Evolutionary conservation across 2,329 filamentous ascomycete genomes (phyloP).

Genomic region (Fusarium fujikuroi): DNA sequence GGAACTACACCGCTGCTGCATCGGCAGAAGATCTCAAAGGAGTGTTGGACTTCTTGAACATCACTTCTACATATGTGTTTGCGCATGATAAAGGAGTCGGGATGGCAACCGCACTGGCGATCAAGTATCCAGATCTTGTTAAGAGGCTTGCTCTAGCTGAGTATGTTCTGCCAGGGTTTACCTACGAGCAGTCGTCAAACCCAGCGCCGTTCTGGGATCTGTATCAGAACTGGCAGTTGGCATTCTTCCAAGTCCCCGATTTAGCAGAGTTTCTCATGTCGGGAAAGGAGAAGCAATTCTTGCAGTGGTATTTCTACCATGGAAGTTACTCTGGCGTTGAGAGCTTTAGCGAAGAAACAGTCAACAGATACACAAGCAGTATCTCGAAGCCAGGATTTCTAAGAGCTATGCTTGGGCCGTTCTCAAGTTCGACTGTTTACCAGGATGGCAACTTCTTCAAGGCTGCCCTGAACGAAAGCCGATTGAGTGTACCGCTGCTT

Average conservation of each 20-base stretch:
- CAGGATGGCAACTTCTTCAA: conserved; percentile 53
- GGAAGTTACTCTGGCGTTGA: conserved; percentile 53
- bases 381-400: conserved; percentile 58
- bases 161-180: conserved; percentile 55
- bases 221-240: conserved; percentile 55
- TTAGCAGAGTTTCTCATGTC: conserved; percentile 58
- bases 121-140: conserved; percentile 50
- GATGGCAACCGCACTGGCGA: conserved; percentile 53
- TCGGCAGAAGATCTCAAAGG: conserved; percentile 53
- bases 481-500: conserved; percentile 32
- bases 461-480: conserved; percentile 31
- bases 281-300: conserved; percentile 54
- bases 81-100: conserved; percentile 59
- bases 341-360: conserved; percentile 51
- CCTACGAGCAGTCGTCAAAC: conserved; percentile 48
- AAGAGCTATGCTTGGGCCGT: conserved; percentile 52
- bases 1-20: conserved; percentile 54
- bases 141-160: conserved; percentile 52
- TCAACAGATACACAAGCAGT: conserved; percentile 52
- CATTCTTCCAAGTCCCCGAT: conserved; percentile 59
- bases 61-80: conserved; percentile 55
- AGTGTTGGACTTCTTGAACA: conserved; percentile 55
- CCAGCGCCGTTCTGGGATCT: conserved; percentile 52
- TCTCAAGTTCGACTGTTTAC: conserved; percentile 46
- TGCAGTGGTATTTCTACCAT: conserved; percentile 60